These are phyloP conservation scores for Amesomyces nigricolor DNA, from an alignment of 2,329 filamentous ascomycete genomes.

Conservation along the genomic window DNA sequence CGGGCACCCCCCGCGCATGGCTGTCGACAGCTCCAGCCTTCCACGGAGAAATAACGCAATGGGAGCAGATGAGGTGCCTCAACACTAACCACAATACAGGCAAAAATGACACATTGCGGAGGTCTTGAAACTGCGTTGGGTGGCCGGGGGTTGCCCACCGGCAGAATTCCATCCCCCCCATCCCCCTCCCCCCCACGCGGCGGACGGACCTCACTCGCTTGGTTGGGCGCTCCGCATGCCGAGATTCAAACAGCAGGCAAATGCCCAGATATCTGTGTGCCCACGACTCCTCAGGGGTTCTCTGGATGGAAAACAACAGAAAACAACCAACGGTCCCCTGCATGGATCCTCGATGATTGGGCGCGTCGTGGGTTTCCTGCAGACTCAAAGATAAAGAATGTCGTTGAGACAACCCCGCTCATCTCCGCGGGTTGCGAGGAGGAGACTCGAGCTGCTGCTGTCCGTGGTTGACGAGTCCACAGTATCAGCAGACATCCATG, in stretches of 20 bases:
- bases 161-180: conserved; percentile 19
- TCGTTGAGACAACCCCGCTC: background rate
- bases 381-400: background rate
- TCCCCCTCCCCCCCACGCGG: conserved; percentile 17
- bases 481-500: background rate
- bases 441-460: background rate
- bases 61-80: conserved; percentile 1
- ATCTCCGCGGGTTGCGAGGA: conserved; percentile 12
- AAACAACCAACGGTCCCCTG: too few species aligned
- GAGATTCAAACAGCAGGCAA: background rate
- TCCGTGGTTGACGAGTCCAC: background rate
- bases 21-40: background rate
- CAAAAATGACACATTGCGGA: conserved; percentile 22
- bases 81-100: conserved; percentile 17
- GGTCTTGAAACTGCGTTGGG: conserved; percentile 11
- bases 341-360: background rate
- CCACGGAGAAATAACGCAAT: conserved; percentile 23
- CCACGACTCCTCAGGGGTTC: background rate
- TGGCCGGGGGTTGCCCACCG: conserved; percentile 12
- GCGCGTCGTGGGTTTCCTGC: background rate
- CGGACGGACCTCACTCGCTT: too few species aligned
- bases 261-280: background rate
- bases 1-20: background rate
- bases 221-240: too few species aligned
- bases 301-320: too few species aligned